Percentiles rank a stretch among this genome's conserved stretches.
Conservation (phyloP, 2,329 filamentous ascomycete species). For the Penicillium polonicum region DNA sequence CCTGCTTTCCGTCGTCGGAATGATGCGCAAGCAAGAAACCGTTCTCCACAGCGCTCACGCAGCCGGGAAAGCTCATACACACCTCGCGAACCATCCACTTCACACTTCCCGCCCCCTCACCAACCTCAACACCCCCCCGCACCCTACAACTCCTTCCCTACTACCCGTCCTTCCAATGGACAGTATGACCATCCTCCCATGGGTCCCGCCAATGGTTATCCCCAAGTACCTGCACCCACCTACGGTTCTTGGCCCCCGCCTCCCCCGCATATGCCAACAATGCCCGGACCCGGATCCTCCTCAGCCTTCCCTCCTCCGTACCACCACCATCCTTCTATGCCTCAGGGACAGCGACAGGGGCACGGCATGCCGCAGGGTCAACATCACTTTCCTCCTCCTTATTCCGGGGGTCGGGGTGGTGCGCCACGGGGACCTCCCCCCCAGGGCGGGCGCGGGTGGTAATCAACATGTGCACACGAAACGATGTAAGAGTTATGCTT, state of each 20-base stretch:
- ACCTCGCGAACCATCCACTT: constrained; percentile 27
- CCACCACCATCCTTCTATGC: constrained; percentile 17
- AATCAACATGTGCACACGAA: constrained; percentile 4
- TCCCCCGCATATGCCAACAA: constrained; percentile 30
- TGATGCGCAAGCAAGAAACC: constrained; percentile 29
- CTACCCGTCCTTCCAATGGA: constrained; percentile 8
- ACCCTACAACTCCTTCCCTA: constrained; percentile 18
- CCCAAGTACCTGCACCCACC: constrained; percentile 35
- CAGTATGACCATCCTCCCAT: constrained; percentile 10
- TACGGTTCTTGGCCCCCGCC: constrained; percentile 39
- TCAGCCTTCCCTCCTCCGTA: constrained; percentile 31
- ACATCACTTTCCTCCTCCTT: constrained; percentile 35
- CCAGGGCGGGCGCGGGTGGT: constrained; percentile 16
- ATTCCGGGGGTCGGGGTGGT: constrained; percentile 25
- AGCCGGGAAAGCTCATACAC: constrained; percentile 36
- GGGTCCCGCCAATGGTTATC: constrained; percentile 18
- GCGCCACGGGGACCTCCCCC: constrained; percentile 20
- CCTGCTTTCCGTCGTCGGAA: constrained; percentile 15
- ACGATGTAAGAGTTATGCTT: constrained; percentile 6
- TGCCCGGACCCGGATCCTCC: constrained; percentile 19
- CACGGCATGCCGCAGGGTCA: constrained; percentile 31
- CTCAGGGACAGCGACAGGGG: constrained; percentile 15
- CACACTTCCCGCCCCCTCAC: constrained; percentile 25
- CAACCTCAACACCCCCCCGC: constrained; percentile 20
- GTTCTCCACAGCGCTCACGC: constrained; percentile 27